Percentiles rank a stretch among this genome's conserved stretches.
These are phyloP conservation scores for Nannizziopsis barbatae DNA, from an alignment of 2,329 filamentous ascomycete species.

Conservation along the genomic window DNA sequence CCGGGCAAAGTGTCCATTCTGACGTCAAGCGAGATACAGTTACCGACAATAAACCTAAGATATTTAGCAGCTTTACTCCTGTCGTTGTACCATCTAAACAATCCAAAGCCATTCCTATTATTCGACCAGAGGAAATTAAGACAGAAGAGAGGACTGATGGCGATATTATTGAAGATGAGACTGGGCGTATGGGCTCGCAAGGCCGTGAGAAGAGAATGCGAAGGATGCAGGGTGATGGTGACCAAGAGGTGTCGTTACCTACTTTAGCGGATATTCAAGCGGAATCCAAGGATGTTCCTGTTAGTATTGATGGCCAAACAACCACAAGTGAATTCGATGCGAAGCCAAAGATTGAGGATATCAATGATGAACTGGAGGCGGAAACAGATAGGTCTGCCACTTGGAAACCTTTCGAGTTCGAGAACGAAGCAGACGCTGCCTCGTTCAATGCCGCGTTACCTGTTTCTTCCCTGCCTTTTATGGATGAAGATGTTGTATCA, in stretches of 20 bases:
- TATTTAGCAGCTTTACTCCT: conserved; percentile 58
- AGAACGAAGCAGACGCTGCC: conserved; percentile 33
- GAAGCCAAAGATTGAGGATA: conserved; percentile 2
- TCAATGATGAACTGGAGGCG: conserved; percentile 29
- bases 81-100: conserved; percentile 59
- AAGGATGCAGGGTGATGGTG: conserved; percentile 52
- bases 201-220: conserved; percentile 66
- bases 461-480: conserved; percentile 22
- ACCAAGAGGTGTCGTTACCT: conserved; percentile 67
- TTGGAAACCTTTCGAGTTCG: conserved; percentile 53
- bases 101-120: conserved; percentile 74
- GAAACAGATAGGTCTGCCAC: conserved; percentile 30
- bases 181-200: conserved; percentile 53
- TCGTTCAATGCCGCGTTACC: conserved; percentile 45
- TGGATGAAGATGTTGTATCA: background rate
- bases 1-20: conserved; percentile 32
- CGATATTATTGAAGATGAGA: conserved; percentile 43
- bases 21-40: conserved; percentile 13
- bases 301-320: background rate
- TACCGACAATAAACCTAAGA: conserved; percentile 29
- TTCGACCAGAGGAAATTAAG: conserved; percentile 48
- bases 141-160: conserved; percentile 32
- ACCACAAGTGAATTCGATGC: background rate
- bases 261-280: conserved; percentile 19
- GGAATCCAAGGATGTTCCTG: conserved; percentile 19